phyloP scores from a whole-genome alignment of 768 basidiomycete species.

The Xerocomellus amylosporus region DNA sequence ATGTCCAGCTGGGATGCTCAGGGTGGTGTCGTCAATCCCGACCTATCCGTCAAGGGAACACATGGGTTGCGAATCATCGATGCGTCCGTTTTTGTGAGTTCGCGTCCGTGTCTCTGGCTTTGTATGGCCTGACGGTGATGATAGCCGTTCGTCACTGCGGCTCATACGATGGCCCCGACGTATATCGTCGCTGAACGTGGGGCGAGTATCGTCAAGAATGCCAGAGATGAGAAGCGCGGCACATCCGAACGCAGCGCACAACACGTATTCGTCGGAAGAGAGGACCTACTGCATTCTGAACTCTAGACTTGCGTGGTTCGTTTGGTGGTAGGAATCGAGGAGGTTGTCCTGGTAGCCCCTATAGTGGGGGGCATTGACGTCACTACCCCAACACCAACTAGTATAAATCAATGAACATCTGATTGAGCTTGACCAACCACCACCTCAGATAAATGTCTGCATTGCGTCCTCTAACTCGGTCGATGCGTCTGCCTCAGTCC shows the following conservation, averaged over 20 bases:
- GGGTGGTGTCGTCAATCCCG: not conserved
- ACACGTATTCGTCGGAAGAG: not conserved
- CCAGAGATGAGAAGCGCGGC: not conserved
- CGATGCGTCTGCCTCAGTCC: not conserved
- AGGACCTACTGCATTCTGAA: not conserved
- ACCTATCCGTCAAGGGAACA: not conserved
- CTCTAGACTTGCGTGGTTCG: not conserved
- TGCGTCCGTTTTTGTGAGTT: not conserved
- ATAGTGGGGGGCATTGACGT: conserved; percentile 8
- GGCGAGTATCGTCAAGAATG: not conserved
- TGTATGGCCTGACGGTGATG: not conserved
- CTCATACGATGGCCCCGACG: not conserved
- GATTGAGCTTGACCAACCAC: not conserved
- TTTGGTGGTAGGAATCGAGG: not conserved
- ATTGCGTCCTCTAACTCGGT: not conserved
- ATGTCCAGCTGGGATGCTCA: not conserved
- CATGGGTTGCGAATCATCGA: not conserved
- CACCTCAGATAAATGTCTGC: not conserved
- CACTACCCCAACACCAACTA: not conserved
- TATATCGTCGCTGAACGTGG: not conserved
- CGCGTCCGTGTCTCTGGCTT: not conserved
- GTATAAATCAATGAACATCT: not conserved
- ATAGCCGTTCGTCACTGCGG: not conserved
- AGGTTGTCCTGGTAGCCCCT: not conserved
- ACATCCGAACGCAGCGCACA: not conserved